Evolutionary conservation across 371 early-diverging fungal species (phyloP).

Genomic region (Mucor ambiguus): DNA sequence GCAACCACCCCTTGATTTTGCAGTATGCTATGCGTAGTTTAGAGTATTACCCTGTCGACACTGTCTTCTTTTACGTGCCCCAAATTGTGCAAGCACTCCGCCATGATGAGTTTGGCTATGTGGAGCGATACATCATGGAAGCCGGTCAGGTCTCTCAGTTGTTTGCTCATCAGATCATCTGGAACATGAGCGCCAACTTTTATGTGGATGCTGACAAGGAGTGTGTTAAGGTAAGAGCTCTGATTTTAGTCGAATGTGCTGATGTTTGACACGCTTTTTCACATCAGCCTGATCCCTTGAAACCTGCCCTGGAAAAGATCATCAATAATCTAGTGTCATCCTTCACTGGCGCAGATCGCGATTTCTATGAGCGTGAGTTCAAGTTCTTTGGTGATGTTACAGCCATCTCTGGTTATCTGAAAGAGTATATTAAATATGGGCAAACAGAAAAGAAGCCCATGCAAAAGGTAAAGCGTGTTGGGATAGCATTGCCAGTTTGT

Average conservation of each 20-base stretch:
- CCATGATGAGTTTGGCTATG: conserved; percentile 85
- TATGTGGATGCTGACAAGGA: conserved; percentile 88
- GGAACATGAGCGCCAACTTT: conserved; percentile 99
- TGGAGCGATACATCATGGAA: conserved; percentile 90
- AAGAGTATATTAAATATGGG: conserved; percentile 91
- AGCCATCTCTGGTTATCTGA: conserved; percentile 95
- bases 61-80: conserved; percentile 98
- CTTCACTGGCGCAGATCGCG: conserved; percentile 84
- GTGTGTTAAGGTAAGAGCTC: conserved; percentile 38
- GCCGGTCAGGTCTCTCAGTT: conserved; percentile 92
- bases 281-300: conserved; percentile 71
- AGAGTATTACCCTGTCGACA: conserved; percentile 88
- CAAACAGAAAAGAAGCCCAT: conserved; percentile 93
- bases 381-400: conserved; percentile 95
- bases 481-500: no score
- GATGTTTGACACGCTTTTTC: background rate
- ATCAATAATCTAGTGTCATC: conserved; percentile 75
- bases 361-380: conserved; percentile 95
- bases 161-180: conserved; percentile 99
- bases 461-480: conserved; percentile 44
- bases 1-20: conserved; percentile 82
- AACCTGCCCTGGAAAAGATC: conserved; percentile 87
- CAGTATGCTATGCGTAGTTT: conserved; percentile 94
- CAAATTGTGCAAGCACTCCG: conserved; percentile 99
- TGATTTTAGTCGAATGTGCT: background rate